Conservation (phyloP, 1,284 basidiomycete species). For the Microstroma glucosiphilum region DNA sequence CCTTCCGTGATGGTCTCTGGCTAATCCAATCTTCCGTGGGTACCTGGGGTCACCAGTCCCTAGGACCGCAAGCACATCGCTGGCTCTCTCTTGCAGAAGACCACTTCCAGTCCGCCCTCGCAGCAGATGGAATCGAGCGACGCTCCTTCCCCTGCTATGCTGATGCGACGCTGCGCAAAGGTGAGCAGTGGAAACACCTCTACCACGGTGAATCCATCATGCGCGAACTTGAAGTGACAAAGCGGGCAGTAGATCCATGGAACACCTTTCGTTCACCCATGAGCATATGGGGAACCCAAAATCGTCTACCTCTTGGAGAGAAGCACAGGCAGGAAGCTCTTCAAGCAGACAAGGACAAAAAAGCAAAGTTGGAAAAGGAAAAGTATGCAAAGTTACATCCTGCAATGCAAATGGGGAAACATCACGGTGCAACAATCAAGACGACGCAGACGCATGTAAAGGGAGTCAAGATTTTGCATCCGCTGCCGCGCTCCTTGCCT, state of each 20-base stretch:
- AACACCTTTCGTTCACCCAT: slow-evolving; percentile 36
- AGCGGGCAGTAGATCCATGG: slow-evolving; percentile 27
- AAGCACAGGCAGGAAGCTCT: too few relatives aligned
- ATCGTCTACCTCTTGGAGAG: too few relatives aligned
- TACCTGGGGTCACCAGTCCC: slow-evolving; percentile 13
- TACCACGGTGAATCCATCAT: slow-evolving; percentile 31
- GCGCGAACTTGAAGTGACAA: slow-evolving; percentile 23
- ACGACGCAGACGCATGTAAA: not conserved
- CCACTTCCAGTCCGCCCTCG: slow-evolving; percentile 19
- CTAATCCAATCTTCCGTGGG: slow-evolving; percentile 37
- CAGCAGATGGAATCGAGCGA: slow-evolving; percentile 15
- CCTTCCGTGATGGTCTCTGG: slow-evolving; percentile 38
- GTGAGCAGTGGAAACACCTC: slow-evolving; percentile 25
- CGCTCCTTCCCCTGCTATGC: slow-evolving; percentile 36
- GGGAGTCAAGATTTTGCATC: not conserved
- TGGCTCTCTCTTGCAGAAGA: slow-evolving; percentile 20
- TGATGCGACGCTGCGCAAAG: slow-evolving; percentile 24
- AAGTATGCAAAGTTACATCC: too few relatives aligned
- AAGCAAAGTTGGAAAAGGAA: too few relatives aligned
- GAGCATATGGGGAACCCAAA: slow-evolving; percentile 5
- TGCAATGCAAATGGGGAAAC: not conserved
- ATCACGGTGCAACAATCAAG: not conserved
- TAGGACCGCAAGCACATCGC: slow-evolving; percentile 10
- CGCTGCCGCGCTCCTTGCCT: not conserved
- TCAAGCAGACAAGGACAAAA: too few relatives aligned